Evolutionary conservation across 129 eudicot genomes (phyloP).

Genomic region (Lactuca saligna): DNA sequence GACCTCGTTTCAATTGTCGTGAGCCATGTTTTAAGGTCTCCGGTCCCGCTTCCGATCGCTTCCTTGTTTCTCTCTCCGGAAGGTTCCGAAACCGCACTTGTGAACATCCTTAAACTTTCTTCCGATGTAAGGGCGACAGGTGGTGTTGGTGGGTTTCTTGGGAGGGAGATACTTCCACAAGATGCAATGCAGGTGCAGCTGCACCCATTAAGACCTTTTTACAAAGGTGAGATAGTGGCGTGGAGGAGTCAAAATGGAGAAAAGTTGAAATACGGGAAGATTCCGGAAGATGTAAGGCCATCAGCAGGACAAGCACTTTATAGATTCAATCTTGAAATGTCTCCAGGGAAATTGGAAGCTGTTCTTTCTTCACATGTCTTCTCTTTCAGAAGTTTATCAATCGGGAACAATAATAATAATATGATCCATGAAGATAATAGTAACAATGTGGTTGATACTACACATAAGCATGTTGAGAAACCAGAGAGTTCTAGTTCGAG

Average conservation of each 20-base stretch:
- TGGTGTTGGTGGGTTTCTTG: conserved; percentile 44
- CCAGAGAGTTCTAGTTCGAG: conserved; percentile 50
- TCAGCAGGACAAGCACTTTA: conserved; percentile 96
- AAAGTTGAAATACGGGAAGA: conserved; percentile 90
- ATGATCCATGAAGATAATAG: conserved; percentile 31
- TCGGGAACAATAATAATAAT: conserved; percentile 37
- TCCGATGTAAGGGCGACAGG: conserved; percentile 45
- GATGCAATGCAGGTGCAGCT: conserved; percentile 91
- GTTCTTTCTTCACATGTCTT: conserved; percentile 89
- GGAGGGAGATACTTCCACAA: conserved; percentile 83
- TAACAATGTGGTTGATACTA: conserved; percentile 27
- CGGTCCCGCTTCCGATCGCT: conserved; percentile 67
- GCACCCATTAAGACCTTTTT: conserved; percentile 95
- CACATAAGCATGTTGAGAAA: conserved; percentile 25
- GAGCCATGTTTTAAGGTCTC: conserved; percentile 80
- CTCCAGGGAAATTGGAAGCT: conserved; percentile 64
- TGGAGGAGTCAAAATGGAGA: conserved; percentile 95
- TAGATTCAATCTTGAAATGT: conserved; percentile 71
- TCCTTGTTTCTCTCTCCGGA: conserved; percentile 73
- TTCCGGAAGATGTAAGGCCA: conserved; percentile 86
- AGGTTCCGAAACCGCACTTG: conserved; percentile 57
- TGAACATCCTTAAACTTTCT: conserved; percentile 65
- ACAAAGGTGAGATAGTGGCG: conserved; percentile 91
- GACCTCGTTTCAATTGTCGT: conserved; percentile 69
- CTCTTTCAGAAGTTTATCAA: conserved; percentile 75